Evolutionary conservation across 2,329 filamentous ascomycete genomes (phyloP).

Genomic region (Lithohypha guttulata): DNA sequence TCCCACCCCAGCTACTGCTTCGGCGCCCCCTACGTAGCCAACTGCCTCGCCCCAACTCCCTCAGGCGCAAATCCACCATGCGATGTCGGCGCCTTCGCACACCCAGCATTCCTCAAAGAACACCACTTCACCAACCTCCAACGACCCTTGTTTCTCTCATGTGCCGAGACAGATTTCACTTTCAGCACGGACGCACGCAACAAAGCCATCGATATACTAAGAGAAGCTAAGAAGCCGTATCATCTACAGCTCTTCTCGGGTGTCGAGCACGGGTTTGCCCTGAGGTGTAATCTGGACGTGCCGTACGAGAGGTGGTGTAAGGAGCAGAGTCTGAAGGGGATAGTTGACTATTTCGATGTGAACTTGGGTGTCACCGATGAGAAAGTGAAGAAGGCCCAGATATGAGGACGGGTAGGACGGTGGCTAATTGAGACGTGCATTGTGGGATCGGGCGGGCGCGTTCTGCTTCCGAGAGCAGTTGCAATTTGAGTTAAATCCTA

Average conservation of each 20-base stretch:
- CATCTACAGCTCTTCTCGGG: slow-evolving; percentile 21
- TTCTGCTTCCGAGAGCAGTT: no score
- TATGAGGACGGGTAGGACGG: not conserved
- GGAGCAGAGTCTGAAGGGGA: slow-evolving; percentile 13
- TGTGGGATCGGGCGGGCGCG: no score
- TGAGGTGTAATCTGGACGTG: slow-evolving; percentile 16
- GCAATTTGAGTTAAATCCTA: no score
- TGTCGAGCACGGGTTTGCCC: slow-evolving; percentile 23
- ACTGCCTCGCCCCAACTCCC: slow-evolving; percentile 28
- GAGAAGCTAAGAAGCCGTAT: slow-evolving; percentile 15
- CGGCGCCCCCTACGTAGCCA: slow-evolving; percentile 36
- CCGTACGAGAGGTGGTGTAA: slow-evolving; percentile 15
- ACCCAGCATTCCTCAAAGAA: slow-evolving; percentile 42
- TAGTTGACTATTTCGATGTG: slow-evolving; percentile 15
- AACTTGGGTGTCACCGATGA: slow-evolving; percentile 5
- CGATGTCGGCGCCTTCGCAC: slow-evolving; percentile 37
- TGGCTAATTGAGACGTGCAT: no score
- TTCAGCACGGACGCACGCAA: slow-evolving; percentile 14
- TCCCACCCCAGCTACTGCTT: slow-evolving; percentile 22
- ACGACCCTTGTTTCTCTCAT: slow-evolving; percentile 15
- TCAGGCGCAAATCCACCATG: not conserved
- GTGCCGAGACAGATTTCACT: slow-evolving; percentile 14
- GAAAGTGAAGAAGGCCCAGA: not conserved
- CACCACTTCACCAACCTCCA: slow-evolving; percentile 33
- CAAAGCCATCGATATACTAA: slow-evolving; percentile 15